Conservation (phyloP, 495 filamentous ascomycete species). For the Viridothelium virens region DNA sequence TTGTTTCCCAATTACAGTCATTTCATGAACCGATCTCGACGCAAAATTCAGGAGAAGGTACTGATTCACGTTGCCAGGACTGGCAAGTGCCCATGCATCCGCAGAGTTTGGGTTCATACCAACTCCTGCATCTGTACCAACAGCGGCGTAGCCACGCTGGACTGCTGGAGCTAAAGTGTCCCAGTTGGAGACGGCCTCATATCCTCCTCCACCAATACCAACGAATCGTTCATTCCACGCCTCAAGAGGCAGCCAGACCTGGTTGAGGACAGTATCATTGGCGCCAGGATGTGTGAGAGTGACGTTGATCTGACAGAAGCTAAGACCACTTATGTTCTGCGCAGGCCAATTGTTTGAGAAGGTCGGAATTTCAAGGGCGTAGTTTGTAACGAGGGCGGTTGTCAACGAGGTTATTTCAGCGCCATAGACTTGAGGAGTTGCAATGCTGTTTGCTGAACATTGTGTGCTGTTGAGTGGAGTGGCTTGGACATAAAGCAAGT, state of each 20-base stretch:
- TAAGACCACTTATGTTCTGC: not conserved
- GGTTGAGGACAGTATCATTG: constrained; percentile 34
- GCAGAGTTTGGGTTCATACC: not conserved
- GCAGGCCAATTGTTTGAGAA: not conserved
- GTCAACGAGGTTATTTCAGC: not conserved
- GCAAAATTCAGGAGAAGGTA: constrained; percentile 30
- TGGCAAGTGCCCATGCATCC: constrained; percentile 25
- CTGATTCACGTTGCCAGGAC: constrained; percentile 31
- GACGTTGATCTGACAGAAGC: constrained; percentile 40
- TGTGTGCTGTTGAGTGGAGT: not conserved
- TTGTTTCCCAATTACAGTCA: constrained; percentile 23
- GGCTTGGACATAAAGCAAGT: not conserved
- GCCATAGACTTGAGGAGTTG: not conserved
- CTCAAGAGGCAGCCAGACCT: constrained; percentile 36
- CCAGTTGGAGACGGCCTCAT: constrained; percentile 18
- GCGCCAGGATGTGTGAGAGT: constrained; percentile 40
- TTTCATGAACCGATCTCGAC: constrained; percentile 19
- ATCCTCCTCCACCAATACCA: constrained; percentile 43
- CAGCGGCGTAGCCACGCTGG: constrained; percentile 35
- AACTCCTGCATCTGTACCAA: constrained; percentile 39
- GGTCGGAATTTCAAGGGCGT: not conserved
- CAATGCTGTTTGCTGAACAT: not conserved
- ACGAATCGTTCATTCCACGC: constrained; percentile 41
- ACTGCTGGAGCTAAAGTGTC: constrained; percentile 29
- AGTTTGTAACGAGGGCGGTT: not conserved